Percentiles rank a stretch among this genome's conserved stretches.
These are phyloP conservation scores for Globisporangium middletonii DNA, from an alignment of 352 stramenopile species.

Conservation along the genomic window DNA sequence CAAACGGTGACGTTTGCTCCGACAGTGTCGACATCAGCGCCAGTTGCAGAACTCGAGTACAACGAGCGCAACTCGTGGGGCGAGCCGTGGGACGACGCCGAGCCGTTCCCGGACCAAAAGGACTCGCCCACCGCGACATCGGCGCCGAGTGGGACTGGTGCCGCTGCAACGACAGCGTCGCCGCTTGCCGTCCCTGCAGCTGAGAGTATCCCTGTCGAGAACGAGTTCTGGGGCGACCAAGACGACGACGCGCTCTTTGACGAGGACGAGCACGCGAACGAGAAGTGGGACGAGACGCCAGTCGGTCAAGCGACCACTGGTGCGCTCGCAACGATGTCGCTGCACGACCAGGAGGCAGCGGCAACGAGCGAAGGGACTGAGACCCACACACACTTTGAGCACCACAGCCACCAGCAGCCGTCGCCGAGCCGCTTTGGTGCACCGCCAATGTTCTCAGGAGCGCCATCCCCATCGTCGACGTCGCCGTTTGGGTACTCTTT, in stretches of 20 bases:
- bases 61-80: constrained; percentile 13
- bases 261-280: constrained; percentile 43
- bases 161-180: not conserved
- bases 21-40: constrained; percentile 5
- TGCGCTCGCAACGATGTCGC: constrained; percentile 10
- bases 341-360: constrained; percentile 19
- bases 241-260: constrained; percentile 56
- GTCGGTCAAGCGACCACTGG: constrained; percentile 8
- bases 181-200: constrained; percentile 4
- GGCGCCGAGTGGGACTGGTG: not conserved
- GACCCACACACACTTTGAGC: not conserved
- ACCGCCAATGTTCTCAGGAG: not conserved
- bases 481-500: constrained; percentile 1
- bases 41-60: constrained; percentile 16
- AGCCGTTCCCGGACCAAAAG: constrained; percentile 9
- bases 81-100: constrained; percentile 12
- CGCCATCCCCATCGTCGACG: not conserved
- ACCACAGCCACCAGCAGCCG: not conserved
- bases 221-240: constrained; percentile 58
- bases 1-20: constrained; percentile 1
- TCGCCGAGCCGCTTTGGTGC: not conserved
- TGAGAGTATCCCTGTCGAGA: constrained; percentile 16
- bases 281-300: constrained; percentile 29
- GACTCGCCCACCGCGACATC: not conserved
- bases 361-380: not conserved